Base-by-base conservation (phyloP, 108 stramenopile genomes). In the Nitzschia putrida region DNA sequence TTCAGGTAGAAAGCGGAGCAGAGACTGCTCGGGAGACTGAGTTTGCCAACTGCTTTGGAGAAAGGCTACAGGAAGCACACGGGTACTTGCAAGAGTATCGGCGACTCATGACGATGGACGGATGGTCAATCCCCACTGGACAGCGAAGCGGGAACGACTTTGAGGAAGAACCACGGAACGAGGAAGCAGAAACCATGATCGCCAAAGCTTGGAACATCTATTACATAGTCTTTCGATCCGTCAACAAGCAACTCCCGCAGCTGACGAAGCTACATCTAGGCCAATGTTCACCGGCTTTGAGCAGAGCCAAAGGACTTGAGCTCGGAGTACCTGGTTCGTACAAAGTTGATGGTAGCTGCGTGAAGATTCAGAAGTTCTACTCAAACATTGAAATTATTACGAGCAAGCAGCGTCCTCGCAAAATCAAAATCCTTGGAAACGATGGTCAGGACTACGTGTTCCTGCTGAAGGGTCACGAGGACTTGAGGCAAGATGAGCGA, bases 381-480 rank as follows among this genome's bases (percentile, higher is more conserved):
- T 76, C 91, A 0, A 68, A 64, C 55, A 89, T 99, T 21, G 86
- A 93, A 53, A 94, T 99, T 8, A 98, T 99, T 49, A 90, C 94
- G 14, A 97, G 94, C 56, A 99, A 99, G 80, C 99, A 99, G 79
- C 82, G 98, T 60, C 99, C 99, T 20, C 85, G 99, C 37, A 97
- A 97, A 72, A 95, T 98, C n/a, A 86, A 88, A 5, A 77, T 99
- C 41, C 68, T 86, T 56, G 99, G 99, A 20, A 91, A 94, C 69
- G 96, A 99, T 69, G 99, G 99, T 9, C 87, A 89, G 57, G 95
- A 98, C 58, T 99, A 99, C 82, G 82, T 95, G 5, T 99, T 98
- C 69, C 83, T 99, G 14, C 90, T 99, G n/a, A 98, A 99, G 80
- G 99, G 98, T 6, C 98, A 98, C 78, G 99, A 99, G 74, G 99